phyloP scores from a whole-genome alignment of 2,329 filamentous ascomycete species.

The Fusarium fujikuroi region DNA sequence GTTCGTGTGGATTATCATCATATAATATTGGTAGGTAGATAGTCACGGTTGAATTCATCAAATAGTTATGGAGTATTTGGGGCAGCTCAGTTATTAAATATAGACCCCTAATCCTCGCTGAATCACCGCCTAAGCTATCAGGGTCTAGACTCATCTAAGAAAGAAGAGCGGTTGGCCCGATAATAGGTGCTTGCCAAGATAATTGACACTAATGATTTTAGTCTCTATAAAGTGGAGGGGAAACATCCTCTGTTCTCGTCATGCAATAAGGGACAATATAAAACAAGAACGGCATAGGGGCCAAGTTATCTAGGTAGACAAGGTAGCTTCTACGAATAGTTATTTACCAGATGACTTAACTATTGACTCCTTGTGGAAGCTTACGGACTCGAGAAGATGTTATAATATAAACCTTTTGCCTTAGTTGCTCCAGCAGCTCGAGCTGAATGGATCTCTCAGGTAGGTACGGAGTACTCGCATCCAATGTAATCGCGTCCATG shows the following conservation, averaged over 20 bases:
- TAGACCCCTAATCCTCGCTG: not conserved
- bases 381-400: not conserved
- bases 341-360: not conserved
- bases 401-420: not conserved
- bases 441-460: not conserved
- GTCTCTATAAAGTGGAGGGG: not conserved
- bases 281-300: not conserved
- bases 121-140: not conserved
- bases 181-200: not conserved
- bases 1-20: not conserved
- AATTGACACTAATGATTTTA: not conserved
- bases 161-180: not conserved
- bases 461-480: not conserved
- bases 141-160: not conserved
- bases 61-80: not conserved
- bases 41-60: not conserved
- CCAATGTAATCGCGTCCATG: not conserved
- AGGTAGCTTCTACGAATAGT: not conserved
- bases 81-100: not conserved
- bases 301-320: not conserved
- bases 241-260: not conserved
- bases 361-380: too few relatives aligned
- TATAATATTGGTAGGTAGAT: not conserved
- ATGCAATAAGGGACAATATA: not conserved
- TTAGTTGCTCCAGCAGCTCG: not conserved